Conservation (phyloP, 1,284 basidiomycete species). For the Rhodotorula glutinis region DNA sequence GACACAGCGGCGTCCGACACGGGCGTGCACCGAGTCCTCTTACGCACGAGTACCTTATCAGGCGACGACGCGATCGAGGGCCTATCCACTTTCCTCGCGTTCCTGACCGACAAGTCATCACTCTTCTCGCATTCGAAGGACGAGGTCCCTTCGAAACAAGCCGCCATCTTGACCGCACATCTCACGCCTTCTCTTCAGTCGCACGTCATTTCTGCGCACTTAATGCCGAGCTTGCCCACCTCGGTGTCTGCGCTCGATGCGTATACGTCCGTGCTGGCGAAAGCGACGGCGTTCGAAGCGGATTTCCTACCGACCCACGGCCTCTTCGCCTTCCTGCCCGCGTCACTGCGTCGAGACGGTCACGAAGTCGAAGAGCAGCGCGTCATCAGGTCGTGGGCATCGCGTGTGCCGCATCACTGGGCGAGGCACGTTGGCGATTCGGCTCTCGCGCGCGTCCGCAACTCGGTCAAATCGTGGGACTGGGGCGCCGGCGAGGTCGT, state of each 20-base stretch:
- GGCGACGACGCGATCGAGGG: conserved; percentile 7
- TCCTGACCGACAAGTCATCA: conserved; percentile 29
- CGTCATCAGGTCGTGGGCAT: conserved; percentile 30
- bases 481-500: conserved; percentile 29
- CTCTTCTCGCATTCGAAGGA: conserved; percentile 11
- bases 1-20: not conserved
- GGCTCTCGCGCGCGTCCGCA: conserved; percentile 24
- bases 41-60: not conserved
- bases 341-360: not conserved
- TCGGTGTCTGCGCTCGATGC: conserved; percentile 13
- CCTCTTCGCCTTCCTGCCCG: conserved; percentile 34
- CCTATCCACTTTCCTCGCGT: conserved; percentile 24
- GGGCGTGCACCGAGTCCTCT: not conserved
- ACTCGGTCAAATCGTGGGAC: conserved; percentile 21
- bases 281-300: conserved; percentile 24
- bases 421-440: conserved; percentile 27
- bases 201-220: conserved; percentile 31
- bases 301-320: conserved; percentile 15
- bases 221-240: conserved; percentile 28
- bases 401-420: conserved; percentile 28
- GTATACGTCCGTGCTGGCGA: conserved; percentile 20
- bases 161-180: conserved; percentile 24
- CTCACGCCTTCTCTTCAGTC: conserved; percentile 35
- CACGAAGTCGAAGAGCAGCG: conserved; percentile 27
- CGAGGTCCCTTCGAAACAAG: conserved; percentile 17